Base-by-base conservation (phyloP, 2,329 filamentous ascomycete genomes). In the Monosporascus sp. region DNA sequence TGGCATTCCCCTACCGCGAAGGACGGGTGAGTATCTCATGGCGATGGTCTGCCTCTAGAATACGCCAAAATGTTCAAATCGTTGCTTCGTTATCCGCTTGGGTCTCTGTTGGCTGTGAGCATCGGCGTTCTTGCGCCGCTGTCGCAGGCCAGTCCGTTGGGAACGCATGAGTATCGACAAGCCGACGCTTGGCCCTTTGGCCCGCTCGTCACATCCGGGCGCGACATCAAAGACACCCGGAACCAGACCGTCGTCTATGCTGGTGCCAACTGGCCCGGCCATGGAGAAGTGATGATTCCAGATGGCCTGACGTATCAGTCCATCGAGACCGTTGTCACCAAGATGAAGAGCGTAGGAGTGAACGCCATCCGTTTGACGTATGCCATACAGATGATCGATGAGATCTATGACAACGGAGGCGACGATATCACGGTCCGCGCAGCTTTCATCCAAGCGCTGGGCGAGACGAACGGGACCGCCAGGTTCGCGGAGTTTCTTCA, bases 291-390 rank as follows among this genome's bases (percentile, higher is more conserved):
- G n/a, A 85, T 86, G 82, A 73, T 86, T 1, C 83, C 82, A 0
- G 83, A 87, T 57, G 83, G 83, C 3, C 72, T 86, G 2, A 81
- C 84, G 62, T 84, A 84, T 65, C 76, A 78, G 37, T 84, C 82
- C 0, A 73, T 86, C 47, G 69, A 72, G 38, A 69, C 66, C 7
- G 78, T 86, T 37, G 76, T 84, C 0, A 66, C 74, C 3, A 77
- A 77, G 66, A 75, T 85, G 60, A 83, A 82, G 60, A 75, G 75
- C 54, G 62, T 84, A 0, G 82, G 82, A 17, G 80, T 87, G 72
- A 87, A 87, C 60, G 77, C 80, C 1, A 77, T 86, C 25, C 80
- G 83, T 2, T 67, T 87, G 43, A 85, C 82, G 0, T 87, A 78
- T 51, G 82, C 83, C 3, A 86, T 81, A 53, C 76, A 87, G 62